Conservation (phyloP, 371 early-diverging fungal genomes). For the Dinochytrium kinnereticum region DNA sequence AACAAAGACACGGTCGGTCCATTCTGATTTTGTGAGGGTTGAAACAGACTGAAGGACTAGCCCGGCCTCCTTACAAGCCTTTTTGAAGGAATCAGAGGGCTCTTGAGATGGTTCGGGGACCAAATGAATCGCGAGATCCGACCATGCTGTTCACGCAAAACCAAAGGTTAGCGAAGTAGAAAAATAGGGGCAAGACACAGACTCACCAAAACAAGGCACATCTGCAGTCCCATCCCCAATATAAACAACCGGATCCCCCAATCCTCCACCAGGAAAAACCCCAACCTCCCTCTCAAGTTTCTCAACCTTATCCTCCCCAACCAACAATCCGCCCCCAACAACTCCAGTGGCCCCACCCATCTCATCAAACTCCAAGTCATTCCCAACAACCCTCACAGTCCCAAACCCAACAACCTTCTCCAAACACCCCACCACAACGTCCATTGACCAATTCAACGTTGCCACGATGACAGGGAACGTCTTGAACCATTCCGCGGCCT, state of each 20-base stretch:
- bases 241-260: background rate
- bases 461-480: background rate
- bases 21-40: background rate
- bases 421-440: background rate
- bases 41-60: background rate
- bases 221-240: background rate
- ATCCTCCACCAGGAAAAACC: background rate
- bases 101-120: background rate
- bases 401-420: background rate
- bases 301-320: constrained; percentile 5
- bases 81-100: background rate
- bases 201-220: background rate
- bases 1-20: background rate
- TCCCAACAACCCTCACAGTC: background rate
- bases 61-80: background rate
- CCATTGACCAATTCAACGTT: constrained; percentile 9
- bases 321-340: background rate
- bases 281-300: background rate
- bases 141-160: background rate
- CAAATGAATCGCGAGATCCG: background rate
- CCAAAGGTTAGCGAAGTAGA: no score
- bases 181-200: no score
- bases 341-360: background rate
- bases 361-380: background rate
- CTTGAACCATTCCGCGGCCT: background rate